A percentile compares a stretch with the other conserved stretches of the same genome.
phyloP scores from a whole-genome alignment of 192 early-diverging fungal species.

The Linnemannia elongata region DNA sequence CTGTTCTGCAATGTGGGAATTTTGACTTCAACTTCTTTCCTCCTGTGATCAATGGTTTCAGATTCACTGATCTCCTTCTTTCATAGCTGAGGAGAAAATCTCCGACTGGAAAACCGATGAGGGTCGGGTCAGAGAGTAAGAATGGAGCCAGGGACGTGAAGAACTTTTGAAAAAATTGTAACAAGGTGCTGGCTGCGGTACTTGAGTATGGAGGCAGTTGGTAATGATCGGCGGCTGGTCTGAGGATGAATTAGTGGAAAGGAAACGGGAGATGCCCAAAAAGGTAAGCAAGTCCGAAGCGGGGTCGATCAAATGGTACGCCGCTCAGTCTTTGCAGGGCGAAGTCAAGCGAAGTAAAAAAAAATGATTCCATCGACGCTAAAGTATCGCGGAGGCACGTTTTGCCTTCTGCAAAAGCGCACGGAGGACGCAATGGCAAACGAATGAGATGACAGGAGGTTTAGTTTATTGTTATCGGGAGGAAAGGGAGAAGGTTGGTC shows the following conservation, averaged over 20 bases:
- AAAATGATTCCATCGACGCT: background rate
- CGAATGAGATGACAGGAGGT: background rate
- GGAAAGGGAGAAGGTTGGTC: background rate
- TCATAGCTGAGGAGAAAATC: too few relatives aligned
- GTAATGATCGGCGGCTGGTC: background rate
- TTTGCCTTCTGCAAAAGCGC: background rate
- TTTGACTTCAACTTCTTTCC: background rate
- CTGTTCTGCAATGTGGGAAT: too few relatives aligned
- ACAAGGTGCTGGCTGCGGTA: too few relatives aligned
- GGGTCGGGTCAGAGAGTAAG: too few relatives aligned
- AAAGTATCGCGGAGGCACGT: background rate
- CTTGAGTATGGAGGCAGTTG: too few relatives aligned
- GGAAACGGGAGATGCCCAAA: background rate
- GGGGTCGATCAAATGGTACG: background rate
- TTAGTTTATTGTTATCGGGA: background rate
- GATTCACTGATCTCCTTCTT: background rate
- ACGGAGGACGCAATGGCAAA: too few relatives aligned
- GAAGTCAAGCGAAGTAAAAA: background rate
- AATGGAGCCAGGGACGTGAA: too few relatives aligned
- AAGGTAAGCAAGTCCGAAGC: background rate
- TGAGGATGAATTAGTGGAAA: background rate
- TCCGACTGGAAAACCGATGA: too few relatives aligned
- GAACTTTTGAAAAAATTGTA: too few relatives aligned
- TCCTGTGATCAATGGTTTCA: background rate
- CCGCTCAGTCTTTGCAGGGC: background rate